Percentiles rank a stretch among this genome's conserved stretches.
These are phyloP conservation scores for Primulina eburnea DNA, from an alignment of 257 asterid species.

Conservation along the genomic window DNA sequence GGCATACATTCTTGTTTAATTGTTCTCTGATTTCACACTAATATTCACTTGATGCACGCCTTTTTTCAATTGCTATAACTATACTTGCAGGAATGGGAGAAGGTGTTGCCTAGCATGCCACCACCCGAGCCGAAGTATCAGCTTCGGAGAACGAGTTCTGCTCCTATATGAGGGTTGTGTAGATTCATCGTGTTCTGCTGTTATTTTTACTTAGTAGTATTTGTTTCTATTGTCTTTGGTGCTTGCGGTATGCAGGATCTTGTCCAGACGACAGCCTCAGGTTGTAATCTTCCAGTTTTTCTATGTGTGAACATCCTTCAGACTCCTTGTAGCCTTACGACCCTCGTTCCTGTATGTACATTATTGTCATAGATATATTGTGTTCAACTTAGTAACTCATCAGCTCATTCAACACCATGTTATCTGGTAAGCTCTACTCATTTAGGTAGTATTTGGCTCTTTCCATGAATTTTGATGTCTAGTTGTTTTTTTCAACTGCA, in stretches of 20 bases:
- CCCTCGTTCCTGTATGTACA: constrained; percentile 33
- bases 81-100: constrained; percentile 47
- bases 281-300: constrained; percentile 3
- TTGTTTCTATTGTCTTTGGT: constrained; percentile 21
- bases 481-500: no score
- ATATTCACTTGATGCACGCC: neutral
- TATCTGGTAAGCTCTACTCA: no score
- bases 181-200: constrained; percentile 9
- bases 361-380: constrained; percentile 23
- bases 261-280: constrained; percentile 24
- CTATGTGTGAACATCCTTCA: constrained; percentile 18
- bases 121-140: constrained; percentile 45
- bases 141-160: constrained; percentile 54
- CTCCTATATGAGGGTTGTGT: constrained; percentile 37
- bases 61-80: neutral
- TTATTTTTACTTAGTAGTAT: constrained; percentile 17
- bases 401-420: no score
- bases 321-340: constrained; percentile 12
- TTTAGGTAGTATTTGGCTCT: no score
- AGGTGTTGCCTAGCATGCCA: constrained; percentile 34
- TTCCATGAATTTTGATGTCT: no score
- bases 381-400: constrained; percentile 3
- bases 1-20: no score
- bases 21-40: neutral
- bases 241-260: neutral